Conservation (phyloP, 805 yeast genomes). For the Kodamaea leandrae region DNA sequence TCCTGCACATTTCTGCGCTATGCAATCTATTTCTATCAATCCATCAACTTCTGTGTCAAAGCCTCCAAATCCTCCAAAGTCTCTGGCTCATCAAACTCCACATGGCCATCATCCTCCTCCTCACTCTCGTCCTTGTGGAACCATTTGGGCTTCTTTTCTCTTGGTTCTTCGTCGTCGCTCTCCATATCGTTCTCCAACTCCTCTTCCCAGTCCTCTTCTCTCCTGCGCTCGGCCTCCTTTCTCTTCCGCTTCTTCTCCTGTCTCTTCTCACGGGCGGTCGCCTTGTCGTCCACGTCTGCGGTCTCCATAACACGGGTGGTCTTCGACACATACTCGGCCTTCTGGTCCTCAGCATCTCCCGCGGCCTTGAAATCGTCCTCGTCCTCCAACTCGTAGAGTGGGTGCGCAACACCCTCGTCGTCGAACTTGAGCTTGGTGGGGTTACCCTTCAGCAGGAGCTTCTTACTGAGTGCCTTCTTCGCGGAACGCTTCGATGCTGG, state of each 20-base stretch:
- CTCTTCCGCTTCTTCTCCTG: conserved; percentile 87
- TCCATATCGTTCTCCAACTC: conserved; percentile 49
- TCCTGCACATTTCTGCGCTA: too few relatives aligned
- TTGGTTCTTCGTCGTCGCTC: conserved; percentile 32
- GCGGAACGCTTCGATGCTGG: conserved; percentile 81
- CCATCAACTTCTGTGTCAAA: conserved; percentile 56
- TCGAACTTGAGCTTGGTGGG: conserved; percentile 84
- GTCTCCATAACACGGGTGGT: conserved; percentile 68
- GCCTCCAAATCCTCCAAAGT: conserved; percentile 94
- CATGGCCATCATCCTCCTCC: conserved; percentile 33
- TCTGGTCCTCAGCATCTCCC: conserved; percentile 66
- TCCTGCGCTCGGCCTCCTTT: conserved; percentile 66
- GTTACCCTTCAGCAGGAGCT: conserved; percentile 63
- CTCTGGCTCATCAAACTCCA: conserved; percentile 85
- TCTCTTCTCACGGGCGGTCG: conserved; percentile 68
- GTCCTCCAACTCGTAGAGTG: conserved; percentile 84
- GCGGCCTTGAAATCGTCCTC: conserved; percentile 83
- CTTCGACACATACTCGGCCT: conserved; percentile 58
- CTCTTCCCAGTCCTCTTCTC: conserved; percentile 40
- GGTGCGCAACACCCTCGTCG: conserved; percentile 92
- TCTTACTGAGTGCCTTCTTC: conserved; percentile 85
- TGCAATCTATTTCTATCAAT: too few relatives aligned
- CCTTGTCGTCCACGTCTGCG: conserved; percentile 78
- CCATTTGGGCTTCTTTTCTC: conserved; percentile 48
- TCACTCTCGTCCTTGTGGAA: conserved; percentile 37